Percentiles rank a stretch among this genome's conserved stretches.
phyloP scores from a whole-genome alignment of 805 yeast species.

The Dipodascus geniculatus region DNA sequence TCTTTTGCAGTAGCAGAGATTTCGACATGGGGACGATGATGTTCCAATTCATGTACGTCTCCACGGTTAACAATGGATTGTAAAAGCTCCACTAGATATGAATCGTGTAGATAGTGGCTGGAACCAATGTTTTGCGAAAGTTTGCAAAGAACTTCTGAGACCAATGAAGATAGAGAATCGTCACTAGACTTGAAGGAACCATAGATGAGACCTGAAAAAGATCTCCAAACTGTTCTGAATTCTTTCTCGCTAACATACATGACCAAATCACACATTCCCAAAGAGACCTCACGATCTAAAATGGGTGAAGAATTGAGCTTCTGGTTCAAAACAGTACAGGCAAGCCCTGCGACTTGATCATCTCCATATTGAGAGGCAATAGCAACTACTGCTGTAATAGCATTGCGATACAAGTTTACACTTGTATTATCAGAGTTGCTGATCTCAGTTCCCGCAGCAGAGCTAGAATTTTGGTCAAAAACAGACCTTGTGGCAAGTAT shows the following conservation, averaged over 20 bases:
- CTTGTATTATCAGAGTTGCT: slow-evolving; percentile 8
- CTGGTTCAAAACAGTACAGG: slow-evolving; percentile 74
- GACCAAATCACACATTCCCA: slow-evolving; percentile 54
- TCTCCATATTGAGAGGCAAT: slow-evolving; percentile 58
- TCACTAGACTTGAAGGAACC: slow-evolving; percentile 35
- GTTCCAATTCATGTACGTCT: slow-evolving; percentile 62
- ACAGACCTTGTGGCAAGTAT: slow-evolving; percentile 17
- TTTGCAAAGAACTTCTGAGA: slow-evolving; percentile 19
- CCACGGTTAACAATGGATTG: slow-evolving; percentile 63
- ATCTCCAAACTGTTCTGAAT: slow-evolving; percentile 47
- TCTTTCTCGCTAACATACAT: slow-evolving; percentile 53
- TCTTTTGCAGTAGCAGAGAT: slow-evolving; percentile 41
- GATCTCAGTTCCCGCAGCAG: slow-evolving; percentile 4
- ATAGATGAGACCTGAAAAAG: slow-evolving; percentile 40
- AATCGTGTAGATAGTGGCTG: slow-evolving; percentile 35
- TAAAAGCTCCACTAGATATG: slow-evolving; percentile 56
- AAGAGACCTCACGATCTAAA: slow-evolving; percentile 45
- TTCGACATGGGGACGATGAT: slow-evolving; percentile 52
- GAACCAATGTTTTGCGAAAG: slow-evolving; percentile 10
- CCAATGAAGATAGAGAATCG: slow-evolving; percentile 18
- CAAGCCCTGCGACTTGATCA: slow-evolving; percentile 60
- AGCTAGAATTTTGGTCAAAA: slow-evolving; percentile 9
- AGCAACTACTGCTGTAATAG: slow-evolving; percentile 54
- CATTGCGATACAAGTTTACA: slow-evolving; percentile 37
- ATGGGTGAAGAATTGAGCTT: slow-evolving; percentile 41